Base-by-base conservation (phyloP, 169 alveolate species). In the Cryptosporidium xiaoi region DNA sequence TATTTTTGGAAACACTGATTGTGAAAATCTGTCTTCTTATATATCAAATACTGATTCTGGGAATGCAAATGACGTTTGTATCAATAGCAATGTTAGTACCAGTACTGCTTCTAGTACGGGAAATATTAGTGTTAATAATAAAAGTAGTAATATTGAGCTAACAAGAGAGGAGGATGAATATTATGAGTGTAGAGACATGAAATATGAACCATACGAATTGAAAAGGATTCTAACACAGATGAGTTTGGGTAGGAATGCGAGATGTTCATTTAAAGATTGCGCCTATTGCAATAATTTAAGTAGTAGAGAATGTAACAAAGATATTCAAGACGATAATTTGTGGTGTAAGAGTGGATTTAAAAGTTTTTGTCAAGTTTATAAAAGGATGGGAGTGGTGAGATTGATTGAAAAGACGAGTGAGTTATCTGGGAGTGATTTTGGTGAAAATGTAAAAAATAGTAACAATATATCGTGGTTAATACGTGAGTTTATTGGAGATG, bases 401-500 rank as follows among this genome's bases (percentile, higher is more conserved):
- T 44, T 69, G 8, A 33, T 8, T n/a, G 56, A 20, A 29, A 69
- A 31, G 53, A 51, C 67, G 12, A 66, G 31, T 10, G 10, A 8
- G 1, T 40, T 8, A 6, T 40, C 48, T 40, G 48, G 4, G 0
- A 40, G 4, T 40, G 48, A 40, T 6, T 40, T 8, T 40, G 4
- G 13, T 6, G 4, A 0, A 6, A 6, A 40, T 8, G 48, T 40
- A 8, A 8, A 51, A 13, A 64, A 53, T 24, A 40, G 31, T 29
- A 62, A 60, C 7, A 20, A 31, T 3, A 62, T 7, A 12, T 56
- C 71, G n/a, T 77, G 87, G 87, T 48, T 77, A 50, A 24, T 77
- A 31, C 31, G 87, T 1, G 87, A 77, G 71, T 77, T 77, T 77
- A 60, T 77, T 7, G 69, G 77, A 10, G 87, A 77, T 33, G 69